These are phyloP conservation scores for Shiraia sp. DNA, from an alignment of 2,329 filamentous ascomycete species.

Conservation along the genomic window DNA sequence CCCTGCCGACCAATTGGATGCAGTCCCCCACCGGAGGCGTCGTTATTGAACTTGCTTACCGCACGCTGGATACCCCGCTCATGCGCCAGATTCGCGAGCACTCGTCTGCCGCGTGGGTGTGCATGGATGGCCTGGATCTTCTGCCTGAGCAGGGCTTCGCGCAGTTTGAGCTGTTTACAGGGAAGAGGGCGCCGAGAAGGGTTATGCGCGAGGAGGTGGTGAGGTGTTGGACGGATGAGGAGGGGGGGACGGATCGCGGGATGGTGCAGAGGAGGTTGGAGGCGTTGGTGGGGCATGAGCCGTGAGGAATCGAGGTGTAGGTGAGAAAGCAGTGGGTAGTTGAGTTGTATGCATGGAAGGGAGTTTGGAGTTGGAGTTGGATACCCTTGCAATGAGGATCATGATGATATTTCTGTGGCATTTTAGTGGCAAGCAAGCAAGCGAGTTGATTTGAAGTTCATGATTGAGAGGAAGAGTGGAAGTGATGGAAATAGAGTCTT, in stretches of 20 bases:
- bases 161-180: slow-evolving; percentile 80
- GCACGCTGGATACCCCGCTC: slow-evolving; percentile 71
- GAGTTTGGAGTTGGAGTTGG: too few species aligned
- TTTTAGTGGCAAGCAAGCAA: too few species aligned
- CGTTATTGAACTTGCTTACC: slow-evolving; percentile 72
- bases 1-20: slow-evolving; percentile 70
- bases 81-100: slow-evolving; percentile 67
- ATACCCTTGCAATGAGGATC: too few species aligned
- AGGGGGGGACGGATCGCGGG: slow-evolving; percentile 25
- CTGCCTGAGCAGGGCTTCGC: slow-evolving; percentile 78
- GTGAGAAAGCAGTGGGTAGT: too few species aligned
- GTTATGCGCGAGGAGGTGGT: slow-evolving; percentile 70
- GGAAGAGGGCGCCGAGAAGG: slow-evolving; percentile 68
- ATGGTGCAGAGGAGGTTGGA: slow-evolving; percentile 35
- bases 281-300: slow-evolving; percentile 35
- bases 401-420: too few species aligned
- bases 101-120: slow-evolving; percentile 69
- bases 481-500: too few species aligned
- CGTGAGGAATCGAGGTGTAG: too few species aligned
- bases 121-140: slow-evolving; percentile 74
- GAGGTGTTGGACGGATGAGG: slow-evolving; percentile 33
- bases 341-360: too few species aligned
- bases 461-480: too few species aligned
- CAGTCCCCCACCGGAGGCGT: slow-evolving; percentile 75
- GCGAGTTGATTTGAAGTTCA: too few species aligned